phyloP scores from a whole-genome alignment of 192 early-diverging fungal genomes.

The Entomortierella parvispora region DNA sequence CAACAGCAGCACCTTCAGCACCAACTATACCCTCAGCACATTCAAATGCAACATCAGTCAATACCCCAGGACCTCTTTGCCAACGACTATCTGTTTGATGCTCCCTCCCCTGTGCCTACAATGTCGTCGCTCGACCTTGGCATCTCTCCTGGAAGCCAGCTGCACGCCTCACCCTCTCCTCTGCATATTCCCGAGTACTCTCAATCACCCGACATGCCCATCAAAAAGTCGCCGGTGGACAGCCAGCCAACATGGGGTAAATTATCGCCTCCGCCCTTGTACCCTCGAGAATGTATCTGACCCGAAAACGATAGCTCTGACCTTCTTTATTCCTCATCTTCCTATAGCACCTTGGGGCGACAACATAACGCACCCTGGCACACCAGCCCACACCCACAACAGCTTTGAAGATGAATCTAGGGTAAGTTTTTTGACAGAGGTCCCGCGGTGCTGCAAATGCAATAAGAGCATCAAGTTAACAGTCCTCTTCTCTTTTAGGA shows the following conservation, averaged over 20 bases:
- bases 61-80: slow-evolving; percentile 9
- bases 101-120: slow-evolving; percentile 26
- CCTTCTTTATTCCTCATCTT: neutral
- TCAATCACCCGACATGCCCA: slow-evolving; percentile 49
- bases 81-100: slow-evolving; percentile 34
- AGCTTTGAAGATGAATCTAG: slow-evolving; percentile 41
- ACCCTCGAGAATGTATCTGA: no score
- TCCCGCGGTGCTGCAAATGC: no score
- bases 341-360: slow-evolving; percentile 45
- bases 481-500: slow-evolving; percentile 20
- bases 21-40: slow-evolving; percentile 4
- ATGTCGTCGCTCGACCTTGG: slow-evolving; percentile 10
- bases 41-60: slow-evolving; percentile 20
- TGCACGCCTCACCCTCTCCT: slow-evolving; percentile 15
- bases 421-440: slow-evolving; percentile 15
- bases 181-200: slow-evolving; percentile 16
- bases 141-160: slow-evolving; percentile 12
- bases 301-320: no score
- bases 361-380: slow-evolving; percentile 19
- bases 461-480: no score
- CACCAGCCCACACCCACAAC: slow-evolving; percentile 39
- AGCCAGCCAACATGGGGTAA: slow-evolving; percentile 50
- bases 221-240: slow-evolving; percentile 45
- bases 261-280: neutral
- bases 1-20: slow-evolving; percentile 7